Conservation (phyloP, 2,329 filamentous ascomycete species). For the Pseudopyrenochaeta lycopersici region DNA sequence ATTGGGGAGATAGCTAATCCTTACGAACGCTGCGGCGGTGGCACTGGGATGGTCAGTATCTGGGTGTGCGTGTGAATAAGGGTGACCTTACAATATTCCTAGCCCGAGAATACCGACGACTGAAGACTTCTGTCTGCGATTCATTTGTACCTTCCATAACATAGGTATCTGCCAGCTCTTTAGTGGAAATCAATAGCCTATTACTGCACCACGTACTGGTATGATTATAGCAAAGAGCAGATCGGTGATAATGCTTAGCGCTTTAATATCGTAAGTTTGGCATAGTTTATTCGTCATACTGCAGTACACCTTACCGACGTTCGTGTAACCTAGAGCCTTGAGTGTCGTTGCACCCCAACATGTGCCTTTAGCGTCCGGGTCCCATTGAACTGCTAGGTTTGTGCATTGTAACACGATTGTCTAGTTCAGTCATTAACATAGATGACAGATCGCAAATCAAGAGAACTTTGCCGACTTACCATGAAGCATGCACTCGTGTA, state of each 20-base stretch:
- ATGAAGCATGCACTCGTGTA: conserved; percentile 58
- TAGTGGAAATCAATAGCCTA: background rate
- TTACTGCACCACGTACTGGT: conserved; percentile 21
- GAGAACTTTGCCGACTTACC: too few relatives aligned
- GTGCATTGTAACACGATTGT: conserved; percentile 61
- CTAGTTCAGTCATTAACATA: conserved; percentile 1
- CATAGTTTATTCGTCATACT: too few relatives aligned
- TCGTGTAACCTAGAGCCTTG: conserved; percentile 56
- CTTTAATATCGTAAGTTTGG: background rate
- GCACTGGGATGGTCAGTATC: conserved; percentile 22
- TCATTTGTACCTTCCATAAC: conserved; percentile 47
- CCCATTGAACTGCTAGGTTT: conserved; percentile 58
- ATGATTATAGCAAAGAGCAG: conserved; percentile 54
- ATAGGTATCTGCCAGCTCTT: conserved; percentile 32
- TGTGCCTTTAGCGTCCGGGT: conserved; percentile 47
- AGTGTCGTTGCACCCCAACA: conserved; percentile 56
- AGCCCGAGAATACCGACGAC: conserved; percentile 55
- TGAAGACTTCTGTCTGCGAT: conserved; percentile 52
- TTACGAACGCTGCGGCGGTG: conserved; percentile 54
- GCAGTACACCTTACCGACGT: conserved; percentile 36
- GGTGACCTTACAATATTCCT: conserved; percentile 49
- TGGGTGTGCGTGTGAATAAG: too few relatives aligned
- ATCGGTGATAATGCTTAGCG: conserved; percentile 54
- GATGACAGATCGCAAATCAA: too few relatives aligned
- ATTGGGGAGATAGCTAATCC: conserved; percentile 45